Conservation (phyloP, 192 early-diverging fungal genomes). For the Coemansia sp. region DNA sequence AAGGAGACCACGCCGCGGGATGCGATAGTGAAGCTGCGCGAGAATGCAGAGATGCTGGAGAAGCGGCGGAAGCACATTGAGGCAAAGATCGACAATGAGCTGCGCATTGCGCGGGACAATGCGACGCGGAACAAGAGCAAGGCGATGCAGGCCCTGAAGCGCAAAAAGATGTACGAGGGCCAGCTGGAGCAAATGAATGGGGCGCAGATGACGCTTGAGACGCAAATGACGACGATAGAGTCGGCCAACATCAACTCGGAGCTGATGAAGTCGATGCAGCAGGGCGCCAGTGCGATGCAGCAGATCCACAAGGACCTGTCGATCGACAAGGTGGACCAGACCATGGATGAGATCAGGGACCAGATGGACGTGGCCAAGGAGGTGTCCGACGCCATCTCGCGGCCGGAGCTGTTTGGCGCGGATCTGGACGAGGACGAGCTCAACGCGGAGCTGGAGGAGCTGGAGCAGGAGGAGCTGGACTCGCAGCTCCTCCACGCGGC, state of each 20-base stretch:
- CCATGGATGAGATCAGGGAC: constrained; percentile 95
- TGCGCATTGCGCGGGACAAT: constrained; percentile 79
- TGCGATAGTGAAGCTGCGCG: constrained; percentile 88
- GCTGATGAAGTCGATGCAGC: constrained; percentile 91
- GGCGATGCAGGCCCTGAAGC: constrained; percentile 92
- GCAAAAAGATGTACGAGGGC: constrained; percentile 78
- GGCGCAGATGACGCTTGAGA: constrained; percentile 85
- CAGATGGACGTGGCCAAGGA: constrained; percentile 97
- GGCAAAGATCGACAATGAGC: constrained; percentile 78
- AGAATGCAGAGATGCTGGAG: constrained; percentile 88
- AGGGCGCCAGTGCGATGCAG: constrained; percentile 91
- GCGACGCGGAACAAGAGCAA: constrained; percentile 84
- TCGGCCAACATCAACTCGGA: constrained; percentile 93
- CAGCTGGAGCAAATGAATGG: constrained; percentile 87
- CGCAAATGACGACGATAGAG: constrained; percentile 93
- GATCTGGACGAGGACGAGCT: constrained; percentile 94
- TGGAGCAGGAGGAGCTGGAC: constrained; percentile 93
- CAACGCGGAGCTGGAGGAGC: constrained; percentile 78
- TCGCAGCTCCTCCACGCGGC: constrained; percentile 72
- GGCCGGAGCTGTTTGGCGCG: constrained; percentile 78
- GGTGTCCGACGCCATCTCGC: constrained; percentile 86
- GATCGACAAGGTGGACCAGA: constrained; percentile 91
- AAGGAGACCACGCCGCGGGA: constrained; percentile 74
- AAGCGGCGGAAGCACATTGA: constrained; percentile 87
- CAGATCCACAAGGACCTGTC: constrained; percentile 75